Base-by-base conservation (phyloP, 345 rosid species). In the Melaleuca quinquenervia region DNA sequence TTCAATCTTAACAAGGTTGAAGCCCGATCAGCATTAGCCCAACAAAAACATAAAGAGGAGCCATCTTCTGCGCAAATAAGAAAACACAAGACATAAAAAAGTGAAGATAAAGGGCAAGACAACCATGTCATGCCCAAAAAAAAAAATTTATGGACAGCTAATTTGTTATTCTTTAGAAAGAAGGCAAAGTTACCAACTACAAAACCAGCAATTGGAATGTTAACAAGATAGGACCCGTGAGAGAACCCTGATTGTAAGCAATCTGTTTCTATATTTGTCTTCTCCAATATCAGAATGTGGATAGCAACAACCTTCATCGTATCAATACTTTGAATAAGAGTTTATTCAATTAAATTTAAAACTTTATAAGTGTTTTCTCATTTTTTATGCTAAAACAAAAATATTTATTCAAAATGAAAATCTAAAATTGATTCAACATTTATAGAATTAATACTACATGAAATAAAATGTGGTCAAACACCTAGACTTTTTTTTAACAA, bases 141-240 rank as follows among this genome's bases (percentile, higher is more conserved):
- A 41, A 41, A 49, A 36, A 15, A 48, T 41, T 44, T 52, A 56
- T 8, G 24, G 62, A 32, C 29, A 82, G 29, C 44, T 52, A 50
- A n/a, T 29, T 62, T 62, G 41, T 52, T 7, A 6, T 26, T 8
- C 11, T 21, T 50, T 62, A 36, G 32, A 52, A 51, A 18, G 29
- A 52, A 55, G 78, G 84, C 86, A 27, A 91, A 87, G 92, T 92
- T 90, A 95, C 99, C 98, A 84, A 96, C 85, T 83, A 93, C 89
- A 92, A 97, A 93, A 80, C 96, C 93, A 75, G 94, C 96, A 82
- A 97, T 90, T 75, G 97, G 96, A 90, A 97, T 94, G 85, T 92
- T 90, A 74, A 97, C 84, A 88, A 26, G 89, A 58, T 86, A 87
- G 84, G 87, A 41, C 85, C 20, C 84, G 41, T 88, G 85, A 80